Evolutionary conservation across 192 early-diverging fungal genomes (phyloP), one percentile per base, ranked within the genome.

Genomic region (Coemansia guatemalensis): DNA sequence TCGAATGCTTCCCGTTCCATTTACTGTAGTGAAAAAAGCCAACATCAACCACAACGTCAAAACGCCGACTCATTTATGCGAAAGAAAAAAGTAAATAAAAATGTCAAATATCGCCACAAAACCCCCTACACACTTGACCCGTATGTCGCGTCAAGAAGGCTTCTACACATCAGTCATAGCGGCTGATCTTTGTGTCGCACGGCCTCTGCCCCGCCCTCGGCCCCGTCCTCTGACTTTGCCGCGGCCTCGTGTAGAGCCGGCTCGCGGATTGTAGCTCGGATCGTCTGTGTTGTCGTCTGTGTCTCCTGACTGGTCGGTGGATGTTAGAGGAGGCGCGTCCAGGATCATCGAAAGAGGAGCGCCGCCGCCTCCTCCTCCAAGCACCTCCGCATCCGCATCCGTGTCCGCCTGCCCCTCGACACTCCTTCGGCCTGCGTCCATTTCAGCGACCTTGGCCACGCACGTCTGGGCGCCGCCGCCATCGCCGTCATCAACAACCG

Each of bases 401-500:
- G 29, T 48, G 8, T 12, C 55, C 2, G 55, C 51, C 1, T 56
- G 53, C 4, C 21, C 54, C 25, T 48, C 23, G 2, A 11, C 1
- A 18, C 18, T 47, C 20, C 4, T 12, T 35, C 67, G 20, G 39
- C 53, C 4, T 18, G 67, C 67, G 18, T 54, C 54, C 33, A 76
- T 53, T 48, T 75, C 83, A 9, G 65, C 78, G 4, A 76, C 81
- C 51, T 58, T 74, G 21, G 80, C 73, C 47, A 68, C 39, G 18
- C 73, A 77, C 56, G 33, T 60, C 74, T 82, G 67, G 8, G 55
- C 12, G 9, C 79, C 79, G 48, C 74, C 79, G 39, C 68, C 76
- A 22, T 84, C 85, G 5, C 66, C 71, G 22, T 87, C 83, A 53
- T 97, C 95, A 4, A 89, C 88, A 8, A 98, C 84, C 33, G 85